These are phyloP conservation scores for Acanthamoeba royreba DNA, from an alignment of 208 protist species.

Conservation along the genomic window DNA sequence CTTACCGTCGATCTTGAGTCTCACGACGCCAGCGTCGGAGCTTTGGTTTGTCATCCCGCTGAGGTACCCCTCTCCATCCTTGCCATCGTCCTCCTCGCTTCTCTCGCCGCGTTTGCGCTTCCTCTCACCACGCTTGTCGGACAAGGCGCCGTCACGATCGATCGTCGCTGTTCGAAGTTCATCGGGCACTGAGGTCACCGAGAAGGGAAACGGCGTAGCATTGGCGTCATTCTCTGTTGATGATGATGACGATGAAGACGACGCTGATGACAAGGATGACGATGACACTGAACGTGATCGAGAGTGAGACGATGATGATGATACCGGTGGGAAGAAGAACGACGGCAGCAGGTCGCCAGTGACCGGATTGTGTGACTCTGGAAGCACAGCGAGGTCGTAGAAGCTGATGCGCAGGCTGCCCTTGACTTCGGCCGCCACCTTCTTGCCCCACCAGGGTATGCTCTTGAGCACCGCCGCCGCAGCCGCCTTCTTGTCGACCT, in stretches of 20 bases:
- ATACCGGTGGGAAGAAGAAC: not conserved
- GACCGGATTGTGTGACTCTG: not conserved
- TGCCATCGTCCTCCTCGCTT: not conserved
- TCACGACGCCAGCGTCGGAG: not conserved
- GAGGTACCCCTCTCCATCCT: not conserved
- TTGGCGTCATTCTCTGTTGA: not conserved
- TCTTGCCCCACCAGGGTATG: not conserved
- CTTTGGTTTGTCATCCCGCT: not conserved
- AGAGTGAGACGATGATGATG: not conserved
- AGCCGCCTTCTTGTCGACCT: not conserved
- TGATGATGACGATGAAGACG: not conserved
- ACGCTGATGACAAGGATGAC: not conserved
- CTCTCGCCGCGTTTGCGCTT: not conserved
- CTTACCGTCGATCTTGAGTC: constrained; percentile 12
- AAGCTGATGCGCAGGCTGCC: constrained; percentile 11
- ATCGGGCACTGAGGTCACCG: not conserved
- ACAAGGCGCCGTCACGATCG: not conserved
- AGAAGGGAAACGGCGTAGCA: not conserved
- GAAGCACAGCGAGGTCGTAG: not conserved
- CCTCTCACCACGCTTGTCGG: not conserved
- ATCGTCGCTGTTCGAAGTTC: not conserved
- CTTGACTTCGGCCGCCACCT: not conserved
- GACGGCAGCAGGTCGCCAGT: not conserved
- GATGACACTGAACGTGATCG: not conserved
- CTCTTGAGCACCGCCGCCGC: not conserved